phyloP scores from a whole-genome alignment of 768 basidiomycete genomes.

The Dictyophora rubrovolvata region DNA sequence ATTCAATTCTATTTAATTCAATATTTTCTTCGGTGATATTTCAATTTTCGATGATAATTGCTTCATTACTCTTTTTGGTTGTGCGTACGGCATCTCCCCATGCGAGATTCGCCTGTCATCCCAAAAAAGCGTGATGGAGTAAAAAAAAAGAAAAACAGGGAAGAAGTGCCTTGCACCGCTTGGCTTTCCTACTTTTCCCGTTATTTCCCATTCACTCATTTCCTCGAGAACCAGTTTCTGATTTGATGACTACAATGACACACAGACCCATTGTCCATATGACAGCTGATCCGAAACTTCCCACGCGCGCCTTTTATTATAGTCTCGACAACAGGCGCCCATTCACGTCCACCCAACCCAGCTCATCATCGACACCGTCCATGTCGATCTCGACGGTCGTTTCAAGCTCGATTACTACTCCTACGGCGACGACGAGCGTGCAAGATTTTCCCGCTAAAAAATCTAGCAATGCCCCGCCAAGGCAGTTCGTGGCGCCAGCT shows the following conservation, averaged over 20 bases:
- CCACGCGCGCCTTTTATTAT: neutral
- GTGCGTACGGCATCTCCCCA: neutral
- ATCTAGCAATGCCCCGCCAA: neutral
- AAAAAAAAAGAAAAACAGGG: neutral
- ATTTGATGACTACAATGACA: neutral
- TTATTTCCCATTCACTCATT: neutral
- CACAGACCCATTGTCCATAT: neutral
- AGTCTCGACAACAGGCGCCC: neutral
- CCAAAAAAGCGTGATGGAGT: neutral
- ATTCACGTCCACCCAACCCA: neutral
- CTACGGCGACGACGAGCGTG: neutral
- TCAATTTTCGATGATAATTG: neutral
- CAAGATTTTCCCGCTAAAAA: neutral
- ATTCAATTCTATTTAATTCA: neutral
- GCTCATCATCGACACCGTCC: neutral
- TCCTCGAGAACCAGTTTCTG: neutral
- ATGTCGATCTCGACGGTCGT: neutral
- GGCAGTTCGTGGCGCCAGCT: conserved; percentile 40
- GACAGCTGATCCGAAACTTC: conserved; percentile 3
- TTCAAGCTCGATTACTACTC: neutral
- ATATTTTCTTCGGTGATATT: neutral
- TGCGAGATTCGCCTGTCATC: neutral
- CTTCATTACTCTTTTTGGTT: neutral
- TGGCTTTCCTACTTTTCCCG: neutral
- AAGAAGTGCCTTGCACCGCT: neutral